These are phyloP conservation scores for Agaricus subrufescens DNA, from an alignment of 768 basidiomycete genomes.

Conservation along the genomic window DNA sequence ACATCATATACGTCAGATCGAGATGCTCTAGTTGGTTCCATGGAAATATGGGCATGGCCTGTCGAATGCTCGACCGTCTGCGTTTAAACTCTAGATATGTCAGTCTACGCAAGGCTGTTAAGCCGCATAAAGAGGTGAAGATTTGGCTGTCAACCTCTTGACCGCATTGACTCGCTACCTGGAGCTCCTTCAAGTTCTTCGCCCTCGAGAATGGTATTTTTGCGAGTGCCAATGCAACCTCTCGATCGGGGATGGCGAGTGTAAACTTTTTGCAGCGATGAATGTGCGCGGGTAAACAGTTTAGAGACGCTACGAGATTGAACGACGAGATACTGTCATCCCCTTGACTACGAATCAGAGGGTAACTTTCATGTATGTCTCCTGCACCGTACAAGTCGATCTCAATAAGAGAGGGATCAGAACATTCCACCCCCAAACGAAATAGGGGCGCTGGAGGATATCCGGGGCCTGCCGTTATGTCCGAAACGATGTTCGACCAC, in stretches of 20 bases:
- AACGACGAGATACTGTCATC: neutral
- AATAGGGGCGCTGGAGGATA: slow-evolving; percentile 3
- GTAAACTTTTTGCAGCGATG: slow-evolving; percentile 1
- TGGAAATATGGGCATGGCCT: neutral
- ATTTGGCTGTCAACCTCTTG: neutral
- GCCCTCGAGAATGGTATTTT: neutral
- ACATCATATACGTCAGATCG: slow-evolving; percentile 3
- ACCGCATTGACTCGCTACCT: slow-evolving; percentile 2
- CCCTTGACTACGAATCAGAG: neutral
- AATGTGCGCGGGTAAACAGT: neutral
- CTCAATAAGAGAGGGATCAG: neutral
- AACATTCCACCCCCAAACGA: neutral
- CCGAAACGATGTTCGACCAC: slow-evolving; percentile 1
- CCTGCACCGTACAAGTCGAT: neutral
- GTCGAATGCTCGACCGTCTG: neutral
- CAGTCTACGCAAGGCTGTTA: slow-evolving; percentile 4
- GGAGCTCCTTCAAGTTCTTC: neutral
- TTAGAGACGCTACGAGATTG: neutral
- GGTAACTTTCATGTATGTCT: neutral
- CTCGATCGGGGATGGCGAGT: neutral
- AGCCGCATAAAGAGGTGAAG: neutral
- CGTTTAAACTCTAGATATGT: neutral
- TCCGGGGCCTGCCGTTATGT: neutral
- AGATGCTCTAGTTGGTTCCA: slow-evolving; percentile 6
- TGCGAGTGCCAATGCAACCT: neutral